phyloP scores from a whole-genome alignment of 805 yeast species.

The Starmera dryadoides region DNA sequence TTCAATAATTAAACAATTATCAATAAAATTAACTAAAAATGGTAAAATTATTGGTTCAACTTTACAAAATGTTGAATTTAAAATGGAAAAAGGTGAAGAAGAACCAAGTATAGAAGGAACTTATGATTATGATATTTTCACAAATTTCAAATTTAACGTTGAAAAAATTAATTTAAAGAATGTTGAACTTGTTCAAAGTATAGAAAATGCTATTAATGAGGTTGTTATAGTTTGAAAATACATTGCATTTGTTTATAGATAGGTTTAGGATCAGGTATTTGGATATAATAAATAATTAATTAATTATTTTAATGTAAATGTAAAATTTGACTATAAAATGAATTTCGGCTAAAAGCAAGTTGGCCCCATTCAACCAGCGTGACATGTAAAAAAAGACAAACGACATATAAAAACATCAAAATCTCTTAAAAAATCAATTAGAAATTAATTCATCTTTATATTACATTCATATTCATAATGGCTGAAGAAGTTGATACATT shows the following conservation, averaged over 20 bases:
- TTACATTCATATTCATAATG: constrained; percentile 3
- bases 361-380: neutral
- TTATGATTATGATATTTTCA: neutral
- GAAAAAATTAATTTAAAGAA: neutral
- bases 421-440: no score
- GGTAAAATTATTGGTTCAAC: neutral
- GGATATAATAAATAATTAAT: no score
- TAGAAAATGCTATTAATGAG: neutral
- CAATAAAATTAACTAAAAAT: neutral
- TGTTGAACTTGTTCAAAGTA: neutral
- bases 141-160: neutral
- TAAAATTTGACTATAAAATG: no score
- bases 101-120: constrained; percentile 1
- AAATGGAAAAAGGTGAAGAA: neutral
- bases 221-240: neutral
- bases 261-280: no score
- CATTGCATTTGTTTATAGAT: no score
- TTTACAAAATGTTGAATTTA: neutral
- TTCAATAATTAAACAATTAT: neutral
- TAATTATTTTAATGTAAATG: no score
- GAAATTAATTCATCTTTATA: neutral
- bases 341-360: neutral
- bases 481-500: constrained; percentile 17
- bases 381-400: no score
- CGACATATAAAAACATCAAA: no score